phyloP scores from a whole-genome alignment of 257 asterid species.

The Solanum ahanhuiri region DNA sequence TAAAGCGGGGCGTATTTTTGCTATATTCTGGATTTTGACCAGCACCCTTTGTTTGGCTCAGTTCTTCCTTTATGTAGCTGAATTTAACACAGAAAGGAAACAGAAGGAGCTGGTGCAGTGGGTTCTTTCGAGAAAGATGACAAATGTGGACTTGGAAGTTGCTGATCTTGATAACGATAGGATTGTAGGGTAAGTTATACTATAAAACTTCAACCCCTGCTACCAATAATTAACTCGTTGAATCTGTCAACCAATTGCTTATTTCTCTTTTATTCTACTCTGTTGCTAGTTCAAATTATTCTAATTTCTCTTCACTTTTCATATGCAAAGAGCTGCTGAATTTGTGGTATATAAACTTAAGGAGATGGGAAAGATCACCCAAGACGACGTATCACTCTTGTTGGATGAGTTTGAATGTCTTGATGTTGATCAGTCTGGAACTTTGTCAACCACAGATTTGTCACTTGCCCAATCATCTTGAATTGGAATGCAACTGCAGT shows the following conservation, averaged over 20 bases:
- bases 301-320: not conserved
- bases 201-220: not conserved
- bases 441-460: constrained; percentile 54
- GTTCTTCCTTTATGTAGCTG: constrained; percentile 61
- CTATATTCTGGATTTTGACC: constrained; percentile 72
- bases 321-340: constrained; percentile 57
- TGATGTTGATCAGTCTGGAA: constrained; percentile 91
- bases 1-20: constrained; percentile 72
- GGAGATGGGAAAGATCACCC: constrained; percentile 88
- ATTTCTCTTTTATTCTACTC: not conserved
- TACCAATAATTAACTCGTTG: not conserved
- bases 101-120: constrained; percentile 47
- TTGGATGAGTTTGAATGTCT: constrained; percentile 59
- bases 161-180: constrained; percentile 86
- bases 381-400: constrained; percentile 50
- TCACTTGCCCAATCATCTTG: constrained; percentile 52
- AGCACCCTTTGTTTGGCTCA: constrained; percentile 75
- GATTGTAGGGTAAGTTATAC: constrained; percentile 41
- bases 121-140: constrained; percentile 56
- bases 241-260: not conserved
- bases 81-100: constrained; percentile 59
- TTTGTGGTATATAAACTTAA: constrained; percentile 61
- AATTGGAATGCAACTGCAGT: not conserved
- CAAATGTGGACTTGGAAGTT: constrained; percentile 71
- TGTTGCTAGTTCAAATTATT: not conserved